Conservation (phyloP, 176 grass and related monocot genomes). For the Carex scoparia region DNA sequence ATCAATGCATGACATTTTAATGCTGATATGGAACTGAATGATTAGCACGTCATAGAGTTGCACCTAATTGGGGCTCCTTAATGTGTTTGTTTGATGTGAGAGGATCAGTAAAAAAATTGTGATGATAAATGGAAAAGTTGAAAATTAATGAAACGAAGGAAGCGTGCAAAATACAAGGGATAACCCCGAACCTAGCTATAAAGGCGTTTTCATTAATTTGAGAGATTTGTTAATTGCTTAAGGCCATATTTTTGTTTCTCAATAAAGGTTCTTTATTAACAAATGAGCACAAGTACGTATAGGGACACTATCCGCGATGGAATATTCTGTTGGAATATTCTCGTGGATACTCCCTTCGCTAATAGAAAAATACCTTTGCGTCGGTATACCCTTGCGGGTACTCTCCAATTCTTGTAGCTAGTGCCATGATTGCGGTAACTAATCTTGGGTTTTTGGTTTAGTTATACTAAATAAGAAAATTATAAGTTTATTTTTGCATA, state of each 20-base stretch:
- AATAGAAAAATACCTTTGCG: no score
- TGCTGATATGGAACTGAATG: background rate
- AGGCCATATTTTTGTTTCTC: background rate
- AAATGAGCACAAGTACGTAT: background rate
- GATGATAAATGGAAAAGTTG: background rate
- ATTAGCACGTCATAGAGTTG: background rate
- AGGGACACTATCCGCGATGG: no score
- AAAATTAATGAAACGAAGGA: background rate
- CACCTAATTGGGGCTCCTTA: background rate
- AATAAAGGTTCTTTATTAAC: background rate
- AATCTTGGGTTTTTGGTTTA: background rate
- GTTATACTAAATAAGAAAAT: slow-evolving; percentile 5
- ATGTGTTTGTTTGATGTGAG: background rate
- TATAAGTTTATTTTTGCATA: slow-evolving; percentile 1
- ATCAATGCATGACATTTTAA: background rate
- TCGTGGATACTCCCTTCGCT: no score
- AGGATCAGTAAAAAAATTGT: background rate
- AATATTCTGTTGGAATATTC: no score
- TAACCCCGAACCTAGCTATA: background rate
- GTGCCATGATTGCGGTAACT: slow-evolving; percentile 13
- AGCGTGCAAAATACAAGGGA: background rate
- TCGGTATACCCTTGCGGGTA: no score
- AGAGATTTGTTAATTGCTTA: background rate
- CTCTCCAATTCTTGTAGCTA: background rate
- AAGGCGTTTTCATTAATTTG: background rate